A percentile compares a stretch with the other conserved stretches of the same genome.
Conservation (phyloP, 2,329 filamentous ascomycete species). For the Pestalotiopsis sp. region DNA sequence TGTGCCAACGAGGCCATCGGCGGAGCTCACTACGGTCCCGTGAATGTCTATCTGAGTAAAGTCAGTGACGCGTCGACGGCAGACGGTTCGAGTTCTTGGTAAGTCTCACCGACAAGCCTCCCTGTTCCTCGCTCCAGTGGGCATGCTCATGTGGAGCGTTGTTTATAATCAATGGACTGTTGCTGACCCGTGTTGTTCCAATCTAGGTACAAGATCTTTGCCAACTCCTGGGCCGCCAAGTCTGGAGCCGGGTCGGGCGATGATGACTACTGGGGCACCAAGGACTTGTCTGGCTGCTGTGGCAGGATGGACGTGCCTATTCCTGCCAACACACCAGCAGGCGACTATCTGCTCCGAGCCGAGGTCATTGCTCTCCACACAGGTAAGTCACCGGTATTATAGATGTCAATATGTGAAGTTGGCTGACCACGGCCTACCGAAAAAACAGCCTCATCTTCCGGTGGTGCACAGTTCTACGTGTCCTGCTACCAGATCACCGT, state of each 20-base stretch:
- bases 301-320: slow-evolving; percentile 40
- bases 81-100: slow-evolving; percentile 35
- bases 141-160: neutral
- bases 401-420: no score
- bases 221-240: slow-evolving; percentile 42
- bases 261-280: slow-evolving; percentile 48
- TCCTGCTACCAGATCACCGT: slow-evolving; percentile 33
- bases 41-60: slow-evolving; percentile 42
- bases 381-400: neutral
- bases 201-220: slow-evolving; percentile 43
- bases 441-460: slow-evolving; percentile 27
- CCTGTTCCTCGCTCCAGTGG: neutral
- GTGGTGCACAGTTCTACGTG: slow-evolving; percentile 33
- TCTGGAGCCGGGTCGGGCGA: slow-evolving; percentile 37
- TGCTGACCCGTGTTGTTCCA: neutral
- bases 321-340: slow-evolving; percentile 41
- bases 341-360: slow-evolving; percentile 46
- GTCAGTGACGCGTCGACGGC: slow-evolving; percentile 40
- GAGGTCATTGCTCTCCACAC: slow-evolving; percentile 47
- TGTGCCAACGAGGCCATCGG: slow-evolving; percentile 45
- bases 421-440: slow-evolving; percentile 12
- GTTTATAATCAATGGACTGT: neutral
- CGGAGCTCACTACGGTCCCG: slow-evolving; percentile 45
- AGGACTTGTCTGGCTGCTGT: slow-evolving; percentile 44
- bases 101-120: neutral